Conservation (phyloP, 768 basidiomycete species). For the Hygrophoropsis aurantiaca region DNA sequence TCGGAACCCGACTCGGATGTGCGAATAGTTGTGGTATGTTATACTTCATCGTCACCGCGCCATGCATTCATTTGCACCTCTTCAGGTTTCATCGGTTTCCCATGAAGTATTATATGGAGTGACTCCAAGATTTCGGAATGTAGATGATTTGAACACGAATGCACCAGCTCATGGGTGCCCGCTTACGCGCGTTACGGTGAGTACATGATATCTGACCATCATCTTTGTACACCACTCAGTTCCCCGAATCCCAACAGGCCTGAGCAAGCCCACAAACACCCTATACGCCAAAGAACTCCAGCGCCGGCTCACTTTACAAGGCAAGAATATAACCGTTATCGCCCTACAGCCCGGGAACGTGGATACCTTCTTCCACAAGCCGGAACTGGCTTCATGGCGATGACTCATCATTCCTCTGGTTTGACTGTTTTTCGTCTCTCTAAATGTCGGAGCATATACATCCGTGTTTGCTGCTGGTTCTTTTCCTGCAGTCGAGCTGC, state of each 20-base stretch:
- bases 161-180: slow-evolving; percentile 16
- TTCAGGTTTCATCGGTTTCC: slow-evolving; percentile 33
- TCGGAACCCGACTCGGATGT: slow-evolving; percentile 51
- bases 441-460: slow-evolving; percentile 25
- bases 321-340: slow-evolving; percentile 26
- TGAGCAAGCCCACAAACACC: slow-evolving; percentile 51
- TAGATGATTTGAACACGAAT: slow-evolving; percentile 38
- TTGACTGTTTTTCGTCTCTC: slow-evolving; percentile 14
- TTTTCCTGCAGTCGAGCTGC: slow-evolving; percentile 22
- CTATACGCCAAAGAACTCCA: slow-evolving; percentile 54
- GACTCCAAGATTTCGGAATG: slow-evolving; percentile 26
- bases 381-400: not conserved
- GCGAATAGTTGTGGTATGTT: slow-evolving; percentile 55
- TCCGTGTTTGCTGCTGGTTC: slow-evolving; percentile 30
- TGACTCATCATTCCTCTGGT: slow-evolving; percentile 18
- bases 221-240: not conserved
- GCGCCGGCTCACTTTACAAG: slow-evolving; percentile 37
- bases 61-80: not conserved
- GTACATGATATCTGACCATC: not conserved
- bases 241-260: slow-evolving; percentile 33
- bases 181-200: slow-evolving; percentile 33
- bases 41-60: slow-evolving; percentile 1
- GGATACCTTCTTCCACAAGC: slow-evolving; percentile 26
- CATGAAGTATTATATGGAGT: slow-evolving; percentile 20
- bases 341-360: slow-evolving; percentile 31